Evolutionary conservation across 2,329 filamentous ascomycete genomes (phyloP).

Genomic region (Clonostachys rhizophaga): DNA sequence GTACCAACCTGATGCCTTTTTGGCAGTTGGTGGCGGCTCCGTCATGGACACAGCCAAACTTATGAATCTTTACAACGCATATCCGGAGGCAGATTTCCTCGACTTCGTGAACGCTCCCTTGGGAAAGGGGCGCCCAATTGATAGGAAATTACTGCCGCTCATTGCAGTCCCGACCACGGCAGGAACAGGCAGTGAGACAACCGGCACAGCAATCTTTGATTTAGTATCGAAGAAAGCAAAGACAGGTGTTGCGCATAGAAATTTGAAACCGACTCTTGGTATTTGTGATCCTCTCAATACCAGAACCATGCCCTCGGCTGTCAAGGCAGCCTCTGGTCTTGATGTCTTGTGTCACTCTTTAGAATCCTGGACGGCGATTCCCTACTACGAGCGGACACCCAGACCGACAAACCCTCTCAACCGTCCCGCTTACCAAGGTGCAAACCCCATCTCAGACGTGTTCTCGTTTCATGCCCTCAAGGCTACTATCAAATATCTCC

Average conservation of each 20-base stretch:
- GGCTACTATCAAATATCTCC: slow-evolving; percentile 86
- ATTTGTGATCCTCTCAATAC: slow-evolving; percentile 88
- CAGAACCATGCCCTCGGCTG: slow-evolving; percentile 89
- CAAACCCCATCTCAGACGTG: slow-evolving; percentile 96
- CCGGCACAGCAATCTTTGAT: slow-evolving; percentile 97
- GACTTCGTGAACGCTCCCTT: slow-evolving; percentile 97
- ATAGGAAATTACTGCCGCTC: slow-evolving; percentile 60
- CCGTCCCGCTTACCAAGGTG: slow-evolving; percentile 90
- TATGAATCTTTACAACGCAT: slow-evolving; percentile 94
- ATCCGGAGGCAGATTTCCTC: slow-evolving; percentile 87
- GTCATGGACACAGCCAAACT: slow-evolving; percentile 98
- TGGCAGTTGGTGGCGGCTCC: slow-evolving; percentile 84
- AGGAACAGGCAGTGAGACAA: slow-evolving; percentile 86
- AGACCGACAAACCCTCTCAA: slow-evolving; percentile 85
- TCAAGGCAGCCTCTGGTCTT: slow-evolving; percentile 86
- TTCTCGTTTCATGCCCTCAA: slow-evolving; percentile 86
- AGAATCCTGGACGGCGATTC: slow-evolving; percentile 97
- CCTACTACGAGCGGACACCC: slow-evolving; percentile 80
- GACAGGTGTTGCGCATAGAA: slow-evolving; percentile 92
- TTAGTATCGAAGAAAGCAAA: slow-evolving; percentile 86
- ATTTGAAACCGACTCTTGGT: slow-evolving; percentile 90
- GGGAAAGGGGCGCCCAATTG: slow-evolving; percentile 58
- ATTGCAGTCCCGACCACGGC: slow-evolving; percentile 76
- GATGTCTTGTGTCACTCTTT: slow-evolving; percentile 94
- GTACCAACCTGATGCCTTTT: slow-evolving; percentile 79